Percentiles rank a stretch among this genome's conserved stretches.
These are phyloP conservation scores for Globisporangium orthogonon DNA, from an alignment of 352 stramenopile genomes.

Conservation along the genomic window DNA sequence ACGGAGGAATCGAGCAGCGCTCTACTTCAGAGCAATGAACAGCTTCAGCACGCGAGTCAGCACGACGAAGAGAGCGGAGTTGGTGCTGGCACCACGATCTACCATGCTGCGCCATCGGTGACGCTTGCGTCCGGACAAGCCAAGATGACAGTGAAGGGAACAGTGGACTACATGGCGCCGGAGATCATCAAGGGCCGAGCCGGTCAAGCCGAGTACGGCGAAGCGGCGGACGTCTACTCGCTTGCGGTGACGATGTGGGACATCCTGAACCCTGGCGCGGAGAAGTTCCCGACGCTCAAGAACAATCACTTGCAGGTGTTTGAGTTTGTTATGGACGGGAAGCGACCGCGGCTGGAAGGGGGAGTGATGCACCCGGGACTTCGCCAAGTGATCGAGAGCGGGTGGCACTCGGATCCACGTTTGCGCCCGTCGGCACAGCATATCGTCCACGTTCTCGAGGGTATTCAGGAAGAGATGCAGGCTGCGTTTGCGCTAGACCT, in stretches of 20 bases:
- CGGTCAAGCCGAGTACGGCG: conserved; percentile 23
- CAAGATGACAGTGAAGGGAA: conserved; percentile 22
- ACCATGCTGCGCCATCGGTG: neutral
- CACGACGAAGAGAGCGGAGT: neutral
- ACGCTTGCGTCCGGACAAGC: neutral
- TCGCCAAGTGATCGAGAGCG: conserved; percentile 16
- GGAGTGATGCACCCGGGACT: conserved; percentile 13
- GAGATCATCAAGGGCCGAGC: conserved; percentile 37
- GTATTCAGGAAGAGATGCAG: conserved; percentile 20
- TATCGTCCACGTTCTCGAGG: conserved; percentile 22
- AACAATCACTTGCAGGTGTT: conserved; percentile 23
- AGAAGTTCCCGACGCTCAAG: conserved; percentile 18
- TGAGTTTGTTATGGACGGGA: conserved; percentile 23
- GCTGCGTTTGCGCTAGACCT: conserved; percentile 18
- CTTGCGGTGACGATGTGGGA: conserved; percentile 53
- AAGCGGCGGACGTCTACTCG: conserved; percentile 42
- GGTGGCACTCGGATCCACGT: conserved; percentile 21
- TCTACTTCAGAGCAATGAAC: neutral
- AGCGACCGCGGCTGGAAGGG: conserved; percentile 18
- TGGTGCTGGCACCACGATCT: neutral
- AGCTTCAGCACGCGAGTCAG: neutral
- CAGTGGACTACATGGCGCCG: conserved; percentile 48
- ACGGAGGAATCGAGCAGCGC: neutral
- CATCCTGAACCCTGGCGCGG: conserved; percentile 24
- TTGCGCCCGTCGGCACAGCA: conserved; percentile 16